These are phyloP conservation scores for Pythium apleroticum DNA, from an alignment of 352 stramenopile genomes.

Conservation along the genomic window DNA sequence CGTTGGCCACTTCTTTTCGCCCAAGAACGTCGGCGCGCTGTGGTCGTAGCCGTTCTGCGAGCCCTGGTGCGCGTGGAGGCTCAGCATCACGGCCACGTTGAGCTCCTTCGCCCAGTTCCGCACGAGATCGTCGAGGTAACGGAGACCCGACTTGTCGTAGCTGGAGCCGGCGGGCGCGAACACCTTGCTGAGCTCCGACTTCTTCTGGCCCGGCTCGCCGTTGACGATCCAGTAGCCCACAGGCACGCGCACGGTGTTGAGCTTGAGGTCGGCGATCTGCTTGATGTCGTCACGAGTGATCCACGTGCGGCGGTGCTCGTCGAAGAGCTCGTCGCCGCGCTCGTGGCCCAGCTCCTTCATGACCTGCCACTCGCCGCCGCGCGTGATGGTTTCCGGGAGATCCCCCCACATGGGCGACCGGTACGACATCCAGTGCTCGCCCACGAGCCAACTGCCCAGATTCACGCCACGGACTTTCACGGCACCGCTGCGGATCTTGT, in stretches of 20 bases:
- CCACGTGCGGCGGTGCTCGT: conserved; percentile 54
- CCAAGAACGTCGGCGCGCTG: conserved; percentile 29
- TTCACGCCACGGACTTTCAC: conserved; percentile 45
- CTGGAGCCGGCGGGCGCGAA: conserved; percentile 32
- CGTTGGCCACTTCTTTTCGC: conserved; percentile 28
- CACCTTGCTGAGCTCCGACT: conserved; percentile 7
- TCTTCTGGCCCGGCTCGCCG: conserved; percentile 14
- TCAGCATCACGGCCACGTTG: conserved; percentile 59
- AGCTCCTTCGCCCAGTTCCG: conserved; percentile 49
- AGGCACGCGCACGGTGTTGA: conserved; percentile 33
- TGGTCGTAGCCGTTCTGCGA: conserved; percentile 66
- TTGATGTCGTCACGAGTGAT: conserved; percentile 53
- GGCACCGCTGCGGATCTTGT: conserved; percentile 18
- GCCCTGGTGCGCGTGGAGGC: conserved; percentile 50
- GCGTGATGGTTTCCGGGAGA: neutral
- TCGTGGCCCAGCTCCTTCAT: conserved; percentile 15
- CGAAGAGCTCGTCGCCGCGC: conserved; percentile 38
- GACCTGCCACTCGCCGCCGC: neutral
- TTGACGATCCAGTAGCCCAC: conserved; percentile 61
- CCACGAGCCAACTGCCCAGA: conserved; percentile 38
- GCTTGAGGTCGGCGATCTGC: conserved; percentile 37
- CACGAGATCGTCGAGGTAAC: conserved; percentile 54
- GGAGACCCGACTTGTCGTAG: neutral
- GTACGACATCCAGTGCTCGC: conserved; percentile 51
- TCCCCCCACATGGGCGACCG: conserved; percentile 55